Evolutionary conservation across 140 eudicot species (phyloP), one percentile per base, ranked within the genome.

Genomic region (Oenanthe javanica): DNA sequence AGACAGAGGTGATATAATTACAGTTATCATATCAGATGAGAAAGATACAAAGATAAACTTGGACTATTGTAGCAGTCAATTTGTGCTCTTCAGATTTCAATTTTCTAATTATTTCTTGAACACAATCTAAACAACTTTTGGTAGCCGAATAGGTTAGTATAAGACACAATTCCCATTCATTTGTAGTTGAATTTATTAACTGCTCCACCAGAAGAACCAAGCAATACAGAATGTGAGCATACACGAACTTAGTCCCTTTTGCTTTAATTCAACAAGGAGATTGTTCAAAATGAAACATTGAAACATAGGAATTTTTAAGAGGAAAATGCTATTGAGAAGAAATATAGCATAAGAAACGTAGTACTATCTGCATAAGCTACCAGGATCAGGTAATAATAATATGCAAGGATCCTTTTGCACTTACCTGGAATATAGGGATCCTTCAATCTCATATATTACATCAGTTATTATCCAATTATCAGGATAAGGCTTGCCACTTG

Each of bases 401-500:
- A 72, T 19, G 42, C 14, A 42, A 18, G 5, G 50, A 40, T 42
- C 31, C 38, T 69, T 69, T 72, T 15, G 75, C 47, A 69, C 21
- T 83, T 54, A 91, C 98, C 98, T 91, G 81, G 98, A 88, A 81
- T 86, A 92, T 51, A 94, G 83, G 71, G 92, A 88, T 83, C 98
- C 97, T 87, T 94, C 98, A 78, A 90, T 72, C 88, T 94, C 98
- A 80, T 91, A 91, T 55, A 91, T 86, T 73, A 90, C 90, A 86
- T 94, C 98, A 64, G 98, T 94, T 79, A 90, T 87, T 72, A 94
- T 94, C 98, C 98, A 94, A 81, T 94, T 94, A 85, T 94, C 97
- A 84, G 98, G 98, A 78, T 94, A 94, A 54, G 98, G 98, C 91
- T 94, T 94, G 81, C 97, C 97, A 79, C 98, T 94, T 76, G 98